Base-by-base conservation (phyloP, 2,329 filamentous ascomycete species). In the Fusarium piperis region DNA sequence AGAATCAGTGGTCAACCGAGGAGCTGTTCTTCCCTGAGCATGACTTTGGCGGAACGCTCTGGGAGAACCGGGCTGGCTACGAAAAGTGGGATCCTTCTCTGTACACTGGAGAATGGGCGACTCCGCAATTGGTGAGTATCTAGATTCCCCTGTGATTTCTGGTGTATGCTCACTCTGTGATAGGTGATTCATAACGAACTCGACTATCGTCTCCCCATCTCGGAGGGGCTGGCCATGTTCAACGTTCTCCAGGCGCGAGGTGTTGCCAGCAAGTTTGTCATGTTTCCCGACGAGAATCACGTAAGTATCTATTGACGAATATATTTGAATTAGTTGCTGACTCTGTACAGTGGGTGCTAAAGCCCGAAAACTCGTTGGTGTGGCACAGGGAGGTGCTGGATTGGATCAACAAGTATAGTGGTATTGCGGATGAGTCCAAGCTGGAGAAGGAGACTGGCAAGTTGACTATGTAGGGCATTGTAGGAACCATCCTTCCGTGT, bases 381-480 rank as follows among this genome's bases (percentile, higher is more conserved):
- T 98, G 96, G 96, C 94, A 98, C 77, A 88, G 88, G 62, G 93
- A 94, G 64, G 94, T 98, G 16, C 78, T 98, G 32, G 89, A 89
- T 62, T 98, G 93, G 90, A 91, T 91, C 70, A 91, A 91, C 75
- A 87, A 90, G 77, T 90, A 89, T 73, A 86, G 86, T 26, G 86
- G 86, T 0, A 77, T 89, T 23, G 74, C 75, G 2, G 73, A 78
- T 11, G 64, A 80, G 51, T 28, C 53, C 13, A 70, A 53, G 23
- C 36, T 76, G 44, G 71, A 75, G 58, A 65, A 65, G 13, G 39
- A 74, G 63, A 75, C 67, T 8, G 66, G 57, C 5, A 67, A 65
- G n/a, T 64, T 77, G 53, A 58, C 59, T 28, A 57, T 74, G 46
- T 44, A 44, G 33, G 26, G 13, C 6, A 13, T 33, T 30, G 32